phyloP scores from a whole-genome alignment of 2,329 filamentous ascomycete species.

The Ophioceras dolichostomum region DNA sequence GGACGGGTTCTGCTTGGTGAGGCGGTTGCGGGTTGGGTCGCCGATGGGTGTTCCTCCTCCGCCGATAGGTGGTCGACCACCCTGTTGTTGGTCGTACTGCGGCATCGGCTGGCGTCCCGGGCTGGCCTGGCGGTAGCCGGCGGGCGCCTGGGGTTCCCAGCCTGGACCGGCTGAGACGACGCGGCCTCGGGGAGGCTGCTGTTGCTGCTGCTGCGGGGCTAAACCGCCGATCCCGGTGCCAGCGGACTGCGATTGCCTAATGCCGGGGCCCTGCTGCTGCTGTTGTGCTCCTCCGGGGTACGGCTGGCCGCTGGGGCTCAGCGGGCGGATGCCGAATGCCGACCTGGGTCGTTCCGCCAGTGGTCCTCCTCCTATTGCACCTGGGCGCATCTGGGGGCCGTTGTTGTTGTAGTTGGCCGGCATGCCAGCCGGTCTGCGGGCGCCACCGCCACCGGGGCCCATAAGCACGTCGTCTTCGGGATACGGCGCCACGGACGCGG shows the following conservation, averaged over 20 bases:
- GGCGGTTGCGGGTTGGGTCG: constrained; percentile 22
- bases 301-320: constrained; percentile 15
- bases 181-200: constrained; percentile 26
- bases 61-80: constrained; percentile 5
- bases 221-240: constrained; percentile 31
- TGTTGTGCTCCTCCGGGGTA: constrained; percentile 4
- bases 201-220: constrained; percentile 25
- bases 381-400: constrained; percentile 34
- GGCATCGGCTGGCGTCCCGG: constrained; percentile 19
- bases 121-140: constrained; percentile 26
- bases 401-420: constrained; percentile 31
- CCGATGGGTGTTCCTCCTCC: constrained; percentile 17
- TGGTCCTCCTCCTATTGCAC: constrained; percentile 32
- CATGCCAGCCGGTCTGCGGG: constrained; percentile 15
- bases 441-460: too few species aligned
- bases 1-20: constrained; percentile 21
- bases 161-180: constrained; percentile 18
- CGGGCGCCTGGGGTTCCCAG: constrained; percentile 24
- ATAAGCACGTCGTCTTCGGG: constrained; percentile 50
- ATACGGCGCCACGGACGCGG: constrained; percentile 54
- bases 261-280: constrained; percentile 12
- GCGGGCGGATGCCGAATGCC: constrained; percentile 42
- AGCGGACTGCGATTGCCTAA: constrained; percentile 30
- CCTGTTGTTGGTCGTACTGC: constrained; percentile 5
- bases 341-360: constrained; percentile 35